Evolutionary conservation across 2,329 filamentous ascomycete genomes (phyloP), one percentile per base, ranked within the genome.

Genomic region (Beauveria sp.): DNA sequence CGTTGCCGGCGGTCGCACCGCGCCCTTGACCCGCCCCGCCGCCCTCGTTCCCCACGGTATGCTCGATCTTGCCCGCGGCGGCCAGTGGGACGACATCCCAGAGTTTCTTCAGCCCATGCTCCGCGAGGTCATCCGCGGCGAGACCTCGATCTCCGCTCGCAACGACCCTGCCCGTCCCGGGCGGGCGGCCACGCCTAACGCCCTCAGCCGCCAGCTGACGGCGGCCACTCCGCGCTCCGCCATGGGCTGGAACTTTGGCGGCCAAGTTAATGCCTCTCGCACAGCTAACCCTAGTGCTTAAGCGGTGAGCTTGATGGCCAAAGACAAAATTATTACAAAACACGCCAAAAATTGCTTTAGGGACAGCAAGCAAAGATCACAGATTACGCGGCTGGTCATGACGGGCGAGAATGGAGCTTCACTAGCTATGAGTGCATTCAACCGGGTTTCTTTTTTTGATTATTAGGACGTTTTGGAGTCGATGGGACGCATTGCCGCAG

Each of bases 71-170:
- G 83, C 83, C n/a, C 77, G 83, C 63, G 75, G 77, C 8, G 83
- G 82, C 50, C 78, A 79, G 64, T 87, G 84, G 84, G 71, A 79
- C 45, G 80, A 84, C 26, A 80, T 87, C 14, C 84, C 84, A 18
- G 80, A 82, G 49, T 79, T 79, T 52, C 74, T 86, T 43, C 83
- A 82, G 64, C 76, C 77, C 54, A 74, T 83, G 65, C 76, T 86
- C 43, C 76, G 81, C 28, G 76, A 76, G 24, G 76, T 76, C 9
- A 69, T 84, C 18, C 76, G 77, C 46, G 70, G 70, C 9, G 78
- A 79, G 63, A 67, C 67, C 50, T 65, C 66, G 46, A 43, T 22
- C 40, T 64, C 64, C 10, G 65, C 10, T 53, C 50, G 59, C 50
- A 22, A 40, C 59, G 59, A 55, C 43, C 59, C 59, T 3, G 59